phyloP scores from a whole-genome alignment of 805 yeast species.

The Yueomyces sp. region DNA sequence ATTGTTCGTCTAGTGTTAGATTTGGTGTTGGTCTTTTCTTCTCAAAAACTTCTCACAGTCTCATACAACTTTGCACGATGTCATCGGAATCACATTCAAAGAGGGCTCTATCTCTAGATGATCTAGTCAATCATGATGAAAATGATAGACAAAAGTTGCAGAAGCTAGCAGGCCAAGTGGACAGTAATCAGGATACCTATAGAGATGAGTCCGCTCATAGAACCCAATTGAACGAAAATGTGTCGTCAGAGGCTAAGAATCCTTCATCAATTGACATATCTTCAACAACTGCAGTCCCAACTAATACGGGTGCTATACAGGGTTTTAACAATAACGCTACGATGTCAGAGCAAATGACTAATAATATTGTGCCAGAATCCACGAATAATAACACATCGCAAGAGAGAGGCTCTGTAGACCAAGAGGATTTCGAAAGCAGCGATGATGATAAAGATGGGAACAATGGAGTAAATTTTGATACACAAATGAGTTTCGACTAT shows the following conservation, averaged over 20 bases:
- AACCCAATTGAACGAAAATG: background rate
- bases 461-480: slow-evolving; percentile 15
- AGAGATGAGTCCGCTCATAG: background rate
- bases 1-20: too few species aligned
- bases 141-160: slow-evolving; percentile 11
- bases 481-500: slow-evolving; percentile 23
- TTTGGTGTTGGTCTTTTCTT: too few species aligned
- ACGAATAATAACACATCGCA: too few species aligned
- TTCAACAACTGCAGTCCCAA: background rate
- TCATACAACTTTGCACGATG: too few species aligned
- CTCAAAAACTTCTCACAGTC: too few species aligned
- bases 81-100: slow-evolving; percentile 2
- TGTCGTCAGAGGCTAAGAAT: background rate
- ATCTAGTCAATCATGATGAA: slow-evolving; percentile 25
- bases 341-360: too few species aligned
- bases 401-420: background rate
- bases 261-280: background rate
- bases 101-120: slow-evolving; percentile 23
- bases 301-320: background rate
- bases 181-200: background rate
- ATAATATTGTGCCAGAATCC: too few species aligned
- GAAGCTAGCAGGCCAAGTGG: slow-evolving; percentile 3
- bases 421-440: slow-evolving; percentile 20
- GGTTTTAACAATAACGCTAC: background rate
- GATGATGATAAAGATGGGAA: slow-evolving; percentile 21